Conservation (phyloP, 2,329 filamentous ascomycete species). For the Xylaria sp. region DNA sequence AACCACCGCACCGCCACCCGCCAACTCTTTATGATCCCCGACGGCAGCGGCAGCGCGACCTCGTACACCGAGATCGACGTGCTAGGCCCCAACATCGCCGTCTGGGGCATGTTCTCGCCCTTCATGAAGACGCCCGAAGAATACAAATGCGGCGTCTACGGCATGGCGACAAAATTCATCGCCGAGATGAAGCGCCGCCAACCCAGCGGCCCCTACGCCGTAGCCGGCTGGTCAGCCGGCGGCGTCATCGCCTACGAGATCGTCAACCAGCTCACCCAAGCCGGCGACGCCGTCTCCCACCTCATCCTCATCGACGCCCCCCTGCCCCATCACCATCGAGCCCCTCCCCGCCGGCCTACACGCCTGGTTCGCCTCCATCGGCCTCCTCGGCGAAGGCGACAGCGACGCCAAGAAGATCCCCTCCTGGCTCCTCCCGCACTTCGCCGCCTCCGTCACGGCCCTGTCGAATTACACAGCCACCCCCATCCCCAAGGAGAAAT, state of each 20-base stretch:
- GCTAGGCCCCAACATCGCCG: conserved; percentile 42
- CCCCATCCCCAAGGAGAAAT: conserved; percentile 53
- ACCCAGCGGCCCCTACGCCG: conserved; percentile 58
- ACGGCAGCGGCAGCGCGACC: conserved; percentile 57
- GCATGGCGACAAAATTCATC: conserved; percentile 60
- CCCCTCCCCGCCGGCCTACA: conserved; percentile 62
- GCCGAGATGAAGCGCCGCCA: conserved; percentile 67
- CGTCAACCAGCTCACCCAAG: conserved; percentile 53
- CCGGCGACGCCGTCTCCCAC: conserved; percentile 52
- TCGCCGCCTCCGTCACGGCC: conserved; percentile 61
- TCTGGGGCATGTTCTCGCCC: conserved; percentile 61
- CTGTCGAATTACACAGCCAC: conserved; percentile 64
- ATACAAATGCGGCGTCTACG: conserved; percentile 60
- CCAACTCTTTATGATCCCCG: conserved; percentile 50
- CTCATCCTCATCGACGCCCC: conserved; percentile 63
- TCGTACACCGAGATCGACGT: conserved; percentile 59
- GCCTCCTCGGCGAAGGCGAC: conserved; percentile 60
- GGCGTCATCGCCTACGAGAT: conserved; percentile 68
- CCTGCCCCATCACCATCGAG: conserved; percentile 62
- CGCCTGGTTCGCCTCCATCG: conserved; percentile 67
- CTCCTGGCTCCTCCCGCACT: conserved; percentile 69
- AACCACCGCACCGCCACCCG: conserved; percentile 43
- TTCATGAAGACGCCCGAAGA: conserved; percentile 65
- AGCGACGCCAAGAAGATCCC: conserved; percentile 53
- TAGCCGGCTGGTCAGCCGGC: conserved; percentile 73